A percentile compares a stretch with the other conserved stretches of the same genome.
These are phyloP conservation scores for Kwoniella europaea DNA, from an alignment of 768 basidiomycete species.

Conservation along the genomic window DNA sequence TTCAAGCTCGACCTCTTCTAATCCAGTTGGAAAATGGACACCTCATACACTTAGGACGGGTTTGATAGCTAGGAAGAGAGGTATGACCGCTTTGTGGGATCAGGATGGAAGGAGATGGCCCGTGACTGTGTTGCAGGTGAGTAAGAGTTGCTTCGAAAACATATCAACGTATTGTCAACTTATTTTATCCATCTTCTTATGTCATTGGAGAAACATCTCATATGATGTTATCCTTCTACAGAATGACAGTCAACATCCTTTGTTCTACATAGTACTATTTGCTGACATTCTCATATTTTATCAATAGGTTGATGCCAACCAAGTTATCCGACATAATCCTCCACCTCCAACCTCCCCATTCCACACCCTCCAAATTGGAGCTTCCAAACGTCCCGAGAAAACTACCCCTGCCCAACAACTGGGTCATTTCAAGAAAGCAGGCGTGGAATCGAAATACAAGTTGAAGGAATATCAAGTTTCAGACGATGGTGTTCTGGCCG, in stretches of 20 bases:
- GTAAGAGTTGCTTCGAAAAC: constrained; percentile 28
- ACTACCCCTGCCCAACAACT: constrained; percentile 77
- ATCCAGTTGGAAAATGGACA: constrained; percentile 70
- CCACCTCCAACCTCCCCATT: constrained; percentile 61
- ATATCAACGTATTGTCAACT: no score
- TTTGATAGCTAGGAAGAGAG: constrained; percentile 89
- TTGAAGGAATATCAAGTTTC: constrained; percentile 89
- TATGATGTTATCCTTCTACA: no score
- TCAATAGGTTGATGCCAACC: constrained; percentile 57
- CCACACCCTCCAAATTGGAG: constrained; percentile 92
- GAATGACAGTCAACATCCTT: no score
- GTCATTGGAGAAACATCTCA: not conserved
- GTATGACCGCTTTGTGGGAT: constrained; percentile 94
- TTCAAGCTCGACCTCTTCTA: constrained; percentile 9
- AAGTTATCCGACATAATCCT: constrained; percentile 56
- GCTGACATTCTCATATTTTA: no score
- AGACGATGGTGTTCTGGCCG: constrained; percentile 82
- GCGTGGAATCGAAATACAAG: constrained; percentile 75
- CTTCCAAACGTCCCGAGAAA: constrained; percentile 73
- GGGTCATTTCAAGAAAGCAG: constrained; percentile 85
- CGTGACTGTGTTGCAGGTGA: constrained; percentile 91
- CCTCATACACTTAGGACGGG: constrained; percentile 86
- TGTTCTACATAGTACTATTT: no score
- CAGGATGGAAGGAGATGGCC: constrained; percentile 83
- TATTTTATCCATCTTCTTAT: not conserved